Percentiles rank a stretch among this genome's conserved stretches.
These are phyloP conservation scores for Candida sakaeoensis DNA, from an alignment of 805 yeast species.

Conservation along the genomic window DNA sequence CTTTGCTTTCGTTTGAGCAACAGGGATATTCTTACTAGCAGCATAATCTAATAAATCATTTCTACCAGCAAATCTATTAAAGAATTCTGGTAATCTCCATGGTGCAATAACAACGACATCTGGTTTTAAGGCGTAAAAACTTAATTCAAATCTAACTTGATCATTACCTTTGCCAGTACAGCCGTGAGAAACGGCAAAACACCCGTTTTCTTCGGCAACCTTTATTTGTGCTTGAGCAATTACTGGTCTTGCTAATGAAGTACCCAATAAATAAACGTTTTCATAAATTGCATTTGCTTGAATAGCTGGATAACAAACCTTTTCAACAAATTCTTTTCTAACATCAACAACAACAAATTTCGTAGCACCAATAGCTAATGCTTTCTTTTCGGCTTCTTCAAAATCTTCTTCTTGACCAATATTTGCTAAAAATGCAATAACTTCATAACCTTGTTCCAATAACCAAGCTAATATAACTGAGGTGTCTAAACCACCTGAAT, in stretches of 20 bases:
- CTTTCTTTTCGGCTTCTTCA: conserved; percentile 94
- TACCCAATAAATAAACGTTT: conserved; percentile 93
- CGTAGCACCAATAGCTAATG: conserved; percentile 94
- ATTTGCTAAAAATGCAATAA: conserved; percentile 96
- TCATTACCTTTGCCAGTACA: conserved; percentile 99
- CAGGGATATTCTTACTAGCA: conserved; percentile 86
- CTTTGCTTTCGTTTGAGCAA: conserved; percentile 95
- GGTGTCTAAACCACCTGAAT: conserved; percentile 99
- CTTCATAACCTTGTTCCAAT: conserved; percentile 96
- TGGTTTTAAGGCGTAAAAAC: conserved; percentile 97
- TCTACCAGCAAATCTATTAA: conserved; percentile 97
- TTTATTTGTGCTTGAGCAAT: conserved; percentile 97
- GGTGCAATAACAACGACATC: conserved; percentile 97
- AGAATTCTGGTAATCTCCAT: conserved; percentile 97
- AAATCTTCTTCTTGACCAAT: conserved; percentile 99
- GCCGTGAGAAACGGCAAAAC: conserved; percentile 98
- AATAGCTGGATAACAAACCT: conserved; percentile 92
- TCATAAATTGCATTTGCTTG: conserved; percentile 98
- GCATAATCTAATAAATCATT: conserved; percentile 93
- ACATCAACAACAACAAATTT: conserved; percentile 93
- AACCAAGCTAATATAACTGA: conserved; percentile 97
- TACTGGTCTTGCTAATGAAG: conserved; percentile 98
- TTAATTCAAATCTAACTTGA: conserved; percentile 96
- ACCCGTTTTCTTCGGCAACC: conserved; percentile 95
- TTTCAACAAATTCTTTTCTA: conserved; percentile 90